Evolutionary conservation across 2,329 filamentous ascomycete species (phyloP), one percentile per base, ranked within the genome.

Genomic region (Phialemoniopsis sp.): DNA sequence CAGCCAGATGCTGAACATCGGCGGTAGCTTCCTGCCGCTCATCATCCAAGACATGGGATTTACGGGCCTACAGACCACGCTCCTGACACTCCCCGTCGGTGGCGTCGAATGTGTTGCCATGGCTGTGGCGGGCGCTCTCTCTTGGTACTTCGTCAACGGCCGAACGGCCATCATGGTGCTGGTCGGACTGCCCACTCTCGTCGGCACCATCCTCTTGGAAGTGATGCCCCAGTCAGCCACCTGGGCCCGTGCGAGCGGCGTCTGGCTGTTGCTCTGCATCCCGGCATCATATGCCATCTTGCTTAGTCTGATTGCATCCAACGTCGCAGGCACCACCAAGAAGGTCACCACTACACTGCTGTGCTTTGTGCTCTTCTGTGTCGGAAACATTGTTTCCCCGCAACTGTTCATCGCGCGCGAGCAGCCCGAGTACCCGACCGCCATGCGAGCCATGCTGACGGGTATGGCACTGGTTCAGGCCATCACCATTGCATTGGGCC

Each of bases 181-280:
- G n/a, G n/a, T n/a, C n/a, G n/a, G n/a, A n/a, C n/a, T n/a, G n/a
- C n/a, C n/a, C n/a, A n/a, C n/a, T n/a, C 43, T 75, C 0, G 52
- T 68, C 8, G 71, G 68, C 7, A 67, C 56, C 35, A 53, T 71
- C 3, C 55, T 73, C 4, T 55, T 74, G 4, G 47, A 70, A 29
- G 57, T 61, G 30, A 60, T 74, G 1, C 58, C 64, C 1, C 46
- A 62, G 2, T 50, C 52, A 5, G 54, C 60, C 1, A 60, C 62
- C 31, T 75, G 70, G 70, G 67, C 65, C 5, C 60, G 73, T 41
- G 69, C 74, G 14, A 62, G 65, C 3, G 60, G 66, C 1, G 63
- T 68, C 0, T 75, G 70, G 70, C 53, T 74, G n/a, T 33, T 8
- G n/a, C 8, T 33, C 8, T 33, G n/a, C 31, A 14, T 14, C 8